Percentiles rank a stretch among this genome's conserved stretches.
Conservation (phyloP, 495 filamentous ascomycete genomes). For the Baudoinia panamericana region DNA sequence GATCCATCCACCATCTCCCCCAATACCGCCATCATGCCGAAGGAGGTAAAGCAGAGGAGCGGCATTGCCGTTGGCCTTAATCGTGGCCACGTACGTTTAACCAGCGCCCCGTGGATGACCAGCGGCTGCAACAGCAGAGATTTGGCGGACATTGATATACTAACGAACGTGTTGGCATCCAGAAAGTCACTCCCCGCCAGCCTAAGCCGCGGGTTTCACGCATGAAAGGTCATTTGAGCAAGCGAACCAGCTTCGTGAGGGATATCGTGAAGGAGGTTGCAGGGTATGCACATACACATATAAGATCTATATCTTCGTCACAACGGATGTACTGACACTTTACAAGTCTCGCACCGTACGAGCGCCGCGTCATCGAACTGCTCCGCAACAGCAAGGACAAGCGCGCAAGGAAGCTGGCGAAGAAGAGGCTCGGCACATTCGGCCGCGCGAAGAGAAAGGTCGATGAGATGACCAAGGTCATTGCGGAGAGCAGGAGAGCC, state of each 20-base stretch:
- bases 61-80: constrained; percentile 67
- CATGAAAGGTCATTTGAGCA: constrained; percentile 82
- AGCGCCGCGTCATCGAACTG: constrained; percentile 96
- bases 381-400: constrained; percentile 98
- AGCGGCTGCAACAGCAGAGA: too few species aligned
- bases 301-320: not conserved
- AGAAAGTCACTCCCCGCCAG: constrained; percentile 86
- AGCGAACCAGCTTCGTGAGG: constrained; percentile 83
- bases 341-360: constrained; percentile 81
- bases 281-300: constrained; percentile 45
- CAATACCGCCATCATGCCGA: constrained; percentile 23
- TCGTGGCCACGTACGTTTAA: constrained; percentile 67
- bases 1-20: not conserved
- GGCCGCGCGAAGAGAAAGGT: constrained; percentile 97
- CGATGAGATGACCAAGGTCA: constrained; percentile 92
- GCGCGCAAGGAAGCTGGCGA: constrained; percentile 95
- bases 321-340: constrained; percentile 18
- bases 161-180: constrained; percentile 31
- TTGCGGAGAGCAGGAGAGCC: constrained; percentile 82
- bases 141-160: constrained; percentile 16
- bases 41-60: constrained; percentile 29
- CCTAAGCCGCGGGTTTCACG: constrained; percentile 76
- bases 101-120: not conserved
- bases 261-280: constrained; percentile 93
- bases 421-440: constrained; percentile 99